phyloP scores from a whole-genome alignment of 1,284 basidiomycete genomes.

The Naganishia sp. region DNA sequence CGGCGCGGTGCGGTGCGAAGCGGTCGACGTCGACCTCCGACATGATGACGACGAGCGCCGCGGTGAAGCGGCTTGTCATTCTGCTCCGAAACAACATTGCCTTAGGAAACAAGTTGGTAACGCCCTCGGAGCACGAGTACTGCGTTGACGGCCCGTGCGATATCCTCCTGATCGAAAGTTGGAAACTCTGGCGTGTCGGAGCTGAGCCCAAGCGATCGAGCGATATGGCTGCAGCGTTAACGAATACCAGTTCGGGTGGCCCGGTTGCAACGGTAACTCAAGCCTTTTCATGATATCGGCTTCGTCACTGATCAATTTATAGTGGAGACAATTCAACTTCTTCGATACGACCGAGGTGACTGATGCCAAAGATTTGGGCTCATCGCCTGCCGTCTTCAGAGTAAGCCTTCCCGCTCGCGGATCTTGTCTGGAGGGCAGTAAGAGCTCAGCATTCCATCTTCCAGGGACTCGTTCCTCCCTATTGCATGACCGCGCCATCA shows the following conservation, averaged over 20 bases:
- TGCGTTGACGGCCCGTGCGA: too few species aligned
- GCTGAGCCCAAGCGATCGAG: too few species aligned
- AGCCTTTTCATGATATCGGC: background rate
- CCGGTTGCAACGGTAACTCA: constrained; percentile 22
- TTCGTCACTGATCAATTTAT: constrained; percentile 6
- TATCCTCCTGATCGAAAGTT: too few species aligned
- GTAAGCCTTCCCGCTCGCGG: constrained; percentile 50
- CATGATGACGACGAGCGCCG: background rate
- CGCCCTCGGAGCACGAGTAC: too few species aligned
- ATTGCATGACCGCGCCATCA: constrained; percentile 42
- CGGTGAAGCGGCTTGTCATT: background rate
- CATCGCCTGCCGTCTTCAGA: constrained; percentile 73
- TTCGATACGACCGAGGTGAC: constrained; percentile 64
- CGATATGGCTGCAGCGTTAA: constrained; percentile 14
- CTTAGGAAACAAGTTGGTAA: too few species aligned
- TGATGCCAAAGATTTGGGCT: constrained; percentile 73
- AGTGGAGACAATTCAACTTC: constrained; percentile 78
- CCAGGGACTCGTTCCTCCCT: constrained; percentile 40
- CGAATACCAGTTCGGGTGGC: constrained; percentile 23
- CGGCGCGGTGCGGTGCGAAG: too few species aligned
- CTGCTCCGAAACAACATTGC: background rate
- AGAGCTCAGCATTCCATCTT: background rate
- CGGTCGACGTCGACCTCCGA: too few species aligned
- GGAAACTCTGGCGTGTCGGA: too few species aligned
- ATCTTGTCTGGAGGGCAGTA: background rate